Conservation (phyloP, 495 filamentous ascomycete genomes). For the Penicillium flavigenum region DNA sequence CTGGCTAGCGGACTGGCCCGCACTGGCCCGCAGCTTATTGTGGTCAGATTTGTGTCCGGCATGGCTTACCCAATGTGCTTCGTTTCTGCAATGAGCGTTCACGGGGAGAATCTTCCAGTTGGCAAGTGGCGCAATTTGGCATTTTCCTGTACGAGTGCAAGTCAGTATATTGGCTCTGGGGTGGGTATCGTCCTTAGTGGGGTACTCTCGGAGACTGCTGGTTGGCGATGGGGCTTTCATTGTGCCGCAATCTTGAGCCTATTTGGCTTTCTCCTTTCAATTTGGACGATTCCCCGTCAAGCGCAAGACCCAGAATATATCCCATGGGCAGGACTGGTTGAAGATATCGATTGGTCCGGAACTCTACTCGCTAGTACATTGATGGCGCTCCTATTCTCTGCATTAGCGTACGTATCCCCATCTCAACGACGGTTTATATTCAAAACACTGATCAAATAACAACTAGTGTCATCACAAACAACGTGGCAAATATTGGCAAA, state of each 20-base stretch:
- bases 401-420: conserved; percentile 38
- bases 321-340: conserved; percentile 25
- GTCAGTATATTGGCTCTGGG: conserved; percentile 48
- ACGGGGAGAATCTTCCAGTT: conserved; percentile 40
- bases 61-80: conserved; percentile 52
- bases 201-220: conserved; percentile 44
- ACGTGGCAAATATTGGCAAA: conserved; percentile 30
- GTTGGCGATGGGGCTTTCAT: conserved; percentile 50
- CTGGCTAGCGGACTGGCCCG: conserved; percentile 45
- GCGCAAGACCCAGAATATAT: conserved; percentile 7
- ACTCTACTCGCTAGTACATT: conserved; percentile 34
- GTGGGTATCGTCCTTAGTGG: conserved; percentile 48
- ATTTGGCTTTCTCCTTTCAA: conserved; percentile 31
- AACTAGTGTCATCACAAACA: conserved; percentile 34
- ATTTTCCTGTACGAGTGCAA: conserved; percentile 45
- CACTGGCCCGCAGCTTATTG: conserved; percentile 48
- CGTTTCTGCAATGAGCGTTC: conserved; percentile 49
- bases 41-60: conserved; percentile 52
- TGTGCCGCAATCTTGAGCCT: conserved; percentile 40
- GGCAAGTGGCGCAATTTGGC: conserved; percentile 45
- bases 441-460: not conserved
- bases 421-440: not conserved
- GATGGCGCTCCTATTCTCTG: conserved; percentile 43
- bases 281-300: conserved; percentile 36
- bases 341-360: conserved; percentile 52